Percentiles rank a stretch among this genome's conserved stretches.
Conservation (phyloP, 371 early-diverging fungal species). For the Blastocladiella emersonii region DNA sequence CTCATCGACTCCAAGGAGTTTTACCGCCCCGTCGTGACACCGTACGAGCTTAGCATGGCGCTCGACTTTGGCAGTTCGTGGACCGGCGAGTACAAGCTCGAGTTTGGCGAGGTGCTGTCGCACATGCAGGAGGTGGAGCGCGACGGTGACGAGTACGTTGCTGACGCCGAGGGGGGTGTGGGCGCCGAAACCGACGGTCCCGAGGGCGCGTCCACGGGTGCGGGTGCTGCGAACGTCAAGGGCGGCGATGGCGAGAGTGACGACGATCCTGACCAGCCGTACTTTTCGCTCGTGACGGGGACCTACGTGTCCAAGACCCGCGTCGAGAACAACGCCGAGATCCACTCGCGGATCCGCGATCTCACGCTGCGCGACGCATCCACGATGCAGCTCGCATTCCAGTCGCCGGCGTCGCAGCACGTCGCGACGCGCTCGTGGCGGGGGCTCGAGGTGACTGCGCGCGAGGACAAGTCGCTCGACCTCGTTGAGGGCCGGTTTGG, state of each 20-base stretch:
- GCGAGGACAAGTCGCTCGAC: background rate
- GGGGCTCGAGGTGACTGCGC: background rate
- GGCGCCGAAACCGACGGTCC: too few relatives aligned
- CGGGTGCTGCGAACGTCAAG: too few relatives aligned
- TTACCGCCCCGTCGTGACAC: conserved; percentile 81
- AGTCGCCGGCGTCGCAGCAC: conserved; percentile 2
- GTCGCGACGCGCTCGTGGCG: conserved; percentile 4
- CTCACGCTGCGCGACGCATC: background rate
- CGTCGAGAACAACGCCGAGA: conserved; percentile 6
- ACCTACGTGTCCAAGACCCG: conserved; percentile 27
- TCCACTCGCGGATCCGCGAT: background rate
- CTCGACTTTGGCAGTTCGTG: conserved; percentile 48
- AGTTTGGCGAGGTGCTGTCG: conserved; percentile 47
- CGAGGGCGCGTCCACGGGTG: conserved; percentile 25
- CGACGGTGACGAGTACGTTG: background rate
- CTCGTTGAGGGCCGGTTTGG: conserved; percentile 1
- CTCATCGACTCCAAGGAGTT: conserved; percentile 85
- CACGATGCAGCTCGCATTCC: background rate
- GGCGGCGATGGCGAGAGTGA: conserved; percentile 21
- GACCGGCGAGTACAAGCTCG: conserved; percentile 60
- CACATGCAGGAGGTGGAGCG: conserved; percentile 20
- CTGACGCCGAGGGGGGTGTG: conserved; percentile 13
- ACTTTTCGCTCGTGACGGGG: conserved; percentile 82
- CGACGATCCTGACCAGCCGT: conserved; percentile 57
- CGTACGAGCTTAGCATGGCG: conserved; percentile 76